A percentile compares a stretch with the other conserved stretches of the same genome.
Evolutionary conservation across 1,284 basidiomycete genomes (phyloP).

Genomic region (Apiotrichum veenhuisii): DNA sequence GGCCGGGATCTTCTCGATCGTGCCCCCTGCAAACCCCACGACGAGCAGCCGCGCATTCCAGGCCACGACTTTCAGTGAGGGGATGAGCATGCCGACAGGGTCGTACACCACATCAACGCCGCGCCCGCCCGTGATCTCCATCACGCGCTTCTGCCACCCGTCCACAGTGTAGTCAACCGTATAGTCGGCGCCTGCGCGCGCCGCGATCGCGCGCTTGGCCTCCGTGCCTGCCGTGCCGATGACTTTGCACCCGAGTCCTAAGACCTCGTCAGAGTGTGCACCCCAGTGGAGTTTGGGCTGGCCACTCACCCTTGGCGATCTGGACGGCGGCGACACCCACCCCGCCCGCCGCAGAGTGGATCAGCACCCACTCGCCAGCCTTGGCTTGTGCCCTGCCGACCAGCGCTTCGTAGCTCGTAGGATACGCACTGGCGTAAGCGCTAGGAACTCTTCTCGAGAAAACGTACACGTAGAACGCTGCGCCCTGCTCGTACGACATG

Average conservation of each 20-base stretch:
- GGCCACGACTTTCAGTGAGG: slow-evolving; percentile 75
- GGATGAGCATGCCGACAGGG: slow-evolving; percentile 62
- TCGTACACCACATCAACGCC: slow-evolving; percentile 87
- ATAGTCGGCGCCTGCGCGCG: slow-evolving; percentile 47
- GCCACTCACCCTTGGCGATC: slow-evolving; percentile 62
- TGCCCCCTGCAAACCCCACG: slow-evolving; percentile 83
- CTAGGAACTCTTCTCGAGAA: neutral
- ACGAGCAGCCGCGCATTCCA: slow-evolving; percentile 91
- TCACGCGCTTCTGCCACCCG: slow-evolving; percentile 52
- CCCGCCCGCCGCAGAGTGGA: slow-evolving; percentile 78
- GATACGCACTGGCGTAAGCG: slow-evolving; percentile 9
- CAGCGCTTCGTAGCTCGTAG: slow-evolving; percentile 66
- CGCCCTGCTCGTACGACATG: slow-evolving; percentile 66
- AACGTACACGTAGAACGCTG: slow-evolving; percentile 21
- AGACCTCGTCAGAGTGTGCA: too few relatives aligned
- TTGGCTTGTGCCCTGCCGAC: slow-evolving; percentile 76
- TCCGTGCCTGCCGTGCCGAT: slow-evolving; percentile 51
- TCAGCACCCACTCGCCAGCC: slow-evolving; percentile 78
- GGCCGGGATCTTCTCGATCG: slow-evolving; percentile 84
- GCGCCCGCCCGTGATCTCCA: slow-evolving; percentile 68
- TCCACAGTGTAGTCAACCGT: slow-evolving; percentile 49
- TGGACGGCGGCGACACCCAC: slow-evolving; percentile 90
- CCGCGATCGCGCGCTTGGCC: slow-evolving; percentile 45
- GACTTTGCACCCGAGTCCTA: slow-evolving; percentile 49
- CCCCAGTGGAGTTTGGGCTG: too few relatives aligned